phyloP scores from a whole-genome alignment of 2,329 filamentous ascomycete genomes.

The Geosmithia flava region DNA sequence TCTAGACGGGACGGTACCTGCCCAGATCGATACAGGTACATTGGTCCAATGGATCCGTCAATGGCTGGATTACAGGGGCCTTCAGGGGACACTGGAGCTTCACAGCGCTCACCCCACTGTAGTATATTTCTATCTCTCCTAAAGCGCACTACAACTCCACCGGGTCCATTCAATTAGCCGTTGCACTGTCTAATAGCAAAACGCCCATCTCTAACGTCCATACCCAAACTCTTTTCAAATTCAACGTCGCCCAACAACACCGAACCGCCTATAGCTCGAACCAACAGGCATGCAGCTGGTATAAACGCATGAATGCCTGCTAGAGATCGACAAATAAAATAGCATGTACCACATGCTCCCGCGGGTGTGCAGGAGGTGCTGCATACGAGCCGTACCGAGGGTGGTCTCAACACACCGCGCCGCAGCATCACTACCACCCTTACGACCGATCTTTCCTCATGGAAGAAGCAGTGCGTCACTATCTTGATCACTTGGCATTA shows the following conservation, averaged over 20 bases:
- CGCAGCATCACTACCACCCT: neutral
- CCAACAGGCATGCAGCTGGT: neutral
- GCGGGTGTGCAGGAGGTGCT: constrained; percentile 22
- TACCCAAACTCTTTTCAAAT: neutral
- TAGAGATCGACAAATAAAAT: neutral
- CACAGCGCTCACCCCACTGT: no score
- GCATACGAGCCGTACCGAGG: constrained; percentile 11
- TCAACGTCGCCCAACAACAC: neutral
- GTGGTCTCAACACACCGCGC: neutral
- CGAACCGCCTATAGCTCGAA: neutral
- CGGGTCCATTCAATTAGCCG: neutral
- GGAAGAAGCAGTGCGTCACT: no score
- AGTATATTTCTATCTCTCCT: neutral
- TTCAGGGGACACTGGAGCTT: neutral
- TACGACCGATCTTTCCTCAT: neutral
- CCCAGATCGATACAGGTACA: no score
- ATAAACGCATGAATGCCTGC: neutral
- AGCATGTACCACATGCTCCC: constrained; percentile 1
- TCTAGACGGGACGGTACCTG: neutral
- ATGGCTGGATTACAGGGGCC: constrained; percentile 1
- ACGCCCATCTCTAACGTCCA: no score
- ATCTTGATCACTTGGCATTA: neutral
- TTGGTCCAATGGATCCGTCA: no score
- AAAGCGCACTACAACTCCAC: neutral
- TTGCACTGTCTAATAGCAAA: neutral